Evolutionary conservation across 805 yeast species (phyloP).

Genomic region (Hanseniaspora mollemarum): DNA sequence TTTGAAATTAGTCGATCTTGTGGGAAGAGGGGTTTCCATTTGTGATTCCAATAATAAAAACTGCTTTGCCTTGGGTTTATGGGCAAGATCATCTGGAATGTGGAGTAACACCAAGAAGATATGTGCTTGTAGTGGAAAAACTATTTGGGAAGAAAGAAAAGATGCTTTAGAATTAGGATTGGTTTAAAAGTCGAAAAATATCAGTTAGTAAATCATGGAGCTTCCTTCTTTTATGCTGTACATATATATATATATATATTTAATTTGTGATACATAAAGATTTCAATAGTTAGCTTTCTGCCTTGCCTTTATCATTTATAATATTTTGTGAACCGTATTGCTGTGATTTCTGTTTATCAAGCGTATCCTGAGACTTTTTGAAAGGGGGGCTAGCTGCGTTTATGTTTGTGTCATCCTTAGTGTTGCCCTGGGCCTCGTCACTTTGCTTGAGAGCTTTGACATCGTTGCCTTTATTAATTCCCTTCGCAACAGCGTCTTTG

Average conservation of each 20-base stretch:
- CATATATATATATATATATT: no score
- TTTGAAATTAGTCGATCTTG: slow-evolving; percentile 43
- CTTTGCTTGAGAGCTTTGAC: slow-evolving; percentile 15
- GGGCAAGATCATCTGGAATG: slow-evolving; percentile 87
- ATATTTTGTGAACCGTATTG: neutral
- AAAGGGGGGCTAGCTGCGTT: slow-evolving; percentile 9
- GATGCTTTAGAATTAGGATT: slow-evolving; percentile 45
- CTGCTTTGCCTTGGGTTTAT: slow-evolving; percentile 50
- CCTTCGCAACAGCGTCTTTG: neutral
- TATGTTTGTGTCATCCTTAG: neutral
- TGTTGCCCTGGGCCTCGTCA: slow-evolving; percentile 6
- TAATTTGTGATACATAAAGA: no score
- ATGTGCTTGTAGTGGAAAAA: slow-evolving; percentile 89
- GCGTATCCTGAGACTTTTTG: slow-evolving; percentile 5
- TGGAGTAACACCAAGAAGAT: slow-evolving; percentile 94
- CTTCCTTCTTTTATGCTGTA: no score
- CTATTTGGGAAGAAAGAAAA: slow-evolving; percentile 85
- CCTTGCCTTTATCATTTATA: neutral
- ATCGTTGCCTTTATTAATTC: slow-evolving; percentile 9
- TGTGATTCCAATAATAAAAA: slow-evolving; percentile 39
- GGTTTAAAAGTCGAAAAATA: slow-evolving; percentile 18
- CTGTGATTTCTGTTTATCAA: slow-evolving; percentile 9
- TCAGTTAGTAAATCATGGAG: no score
- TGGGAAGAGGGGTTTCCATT: slow-evolving; percentile 50
- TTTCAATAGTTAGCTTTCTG: no score